phyloP scores from a whole-genome alignment of 2,329 filamentous ascomycete species.

The Fusarium heterosporum region DNA sequence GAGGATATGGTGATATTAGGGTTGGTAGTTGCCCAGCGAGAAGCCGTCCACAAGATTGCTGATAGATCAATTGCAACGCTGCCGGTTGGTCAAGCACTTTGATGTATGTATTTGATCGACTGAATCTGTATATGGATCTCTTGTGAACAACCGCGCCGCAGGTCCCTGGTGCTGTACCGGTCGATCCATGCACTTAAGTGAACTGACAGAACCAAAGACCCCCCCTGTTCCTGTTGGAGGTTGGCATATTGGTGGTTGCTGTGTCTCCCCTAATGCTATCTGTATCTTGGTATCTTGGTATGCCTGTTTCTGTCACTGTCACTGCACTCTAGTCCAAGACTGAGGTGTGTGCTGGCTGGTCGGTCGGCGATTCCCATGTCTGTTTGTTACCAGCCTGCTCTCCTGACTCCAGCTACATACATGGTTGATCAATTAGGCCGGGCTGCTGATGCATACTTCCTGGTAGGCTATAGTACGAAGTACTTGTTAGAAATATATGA shows the following conservation, averaged over 20 bases:
- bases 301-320: background rate
- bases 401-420: background rate
- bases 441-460: constrained; percentile 13
- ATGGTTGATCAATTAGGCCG: constrained; percentile 6
- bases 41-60: background rate
- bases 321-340: constrained; percentile 4
- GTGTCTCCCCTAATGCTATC: constrained; percentile 15
- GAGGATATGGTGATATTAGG: constrained; percentile 2
- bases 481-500: constrained; percentile 26
- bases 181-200: constrained; percentile 39
- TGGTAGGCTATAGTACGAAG: constrained; percentile 11
- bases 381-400: constrained; percentile 1
- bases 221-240: constrained; percentile 19
- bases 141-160: constrained; percentile 31
- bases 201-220: constrained; percentile 32
- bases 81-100: constrained; percentile 16
- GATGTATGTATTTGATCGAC: constrained; percentile 21
- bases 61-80: background rate
- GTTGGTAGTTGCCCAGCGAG: background rate
- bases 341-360: background rate
- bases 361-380: background rate
- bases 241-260: background rate
- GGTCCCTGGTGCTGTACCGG: constrained; percentile 26
- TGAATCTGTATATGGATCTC: constrained; percentile 25
- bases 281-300: background rate